A percentile compares a stretch with the other conserved stretches of the same genome.
phyloP scores from a whole-genome alignment of 1,139 yeast species.

The Spencermartinsiella ligniputridi region DNA sequence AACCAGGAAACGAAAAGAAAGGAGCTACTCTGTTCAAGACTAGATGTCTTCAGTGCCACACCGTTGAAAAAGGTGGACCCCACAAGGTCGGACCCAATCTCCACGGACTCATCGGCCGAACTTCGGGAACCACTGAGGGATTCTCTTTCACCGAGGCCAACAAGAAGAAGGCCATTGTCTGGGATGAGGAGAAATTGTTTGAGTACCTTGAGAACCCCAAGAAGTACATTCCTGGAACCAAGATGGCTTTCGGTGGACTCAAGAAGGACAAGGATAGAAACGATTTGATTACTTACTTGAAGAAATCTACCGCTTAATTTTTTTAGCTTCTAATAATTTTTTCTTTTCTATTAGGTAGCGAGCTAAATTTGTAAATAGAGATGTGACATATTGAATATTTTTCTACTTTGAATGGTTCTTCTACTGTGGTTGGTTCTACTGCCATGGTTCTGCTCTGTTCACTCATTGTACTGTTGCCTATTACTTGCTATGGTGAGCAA shows the following conservation, averaged over 20 bases:
- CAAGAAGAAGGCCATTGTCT: conserved; percentile 88
- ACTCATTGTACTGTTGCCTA: too few relatives aligned
- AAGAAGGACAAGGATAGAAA: conserved; percentile 99
- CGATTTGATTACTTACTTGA: conserved; percentile 89
- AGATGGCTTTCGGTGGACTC: conserved; percentile 99
- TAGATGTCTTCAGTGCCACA: conserved; percentile 99
- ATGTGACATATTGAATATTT: too few relatives aligned
- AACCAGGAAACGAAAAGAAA: conserved; percentile 78
- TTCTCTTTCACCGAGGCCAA: conserved; percentile 97
- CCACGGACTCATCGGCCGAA: conserved; percentile 90
- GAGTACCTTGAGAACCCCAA: conserved; percentile 99
- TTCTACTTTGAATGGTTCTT: too few relatives aligned
- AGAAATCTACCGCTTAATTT: conserved; percentile 52
- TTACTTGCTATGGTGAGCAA: too few relatives aligned
- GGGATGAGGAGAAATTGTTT: conserved; percentile 86
- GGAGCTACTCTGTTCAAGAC: conserved; percentile 99
- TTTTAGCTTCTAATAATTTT: too few relatives aligned
- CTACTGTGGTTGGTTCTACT: too few relatives aligned
- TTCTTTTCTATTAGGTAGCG: too few relatives aligned
- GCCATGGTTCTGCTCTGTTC: too few relatives aligned
- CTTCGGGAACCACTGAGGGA: conserved; percentile 88
- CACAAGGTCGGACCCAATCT: conserved; percentile 99
- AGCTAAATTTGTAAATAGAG: too few relatives aligned
- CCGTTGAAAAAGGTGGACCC: conserved; percentile 92
- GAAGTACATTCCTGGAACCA: conserved; percentile 99